Evolutionary conservation across 805 yeast species (phyloP), one percentile per base, ranked within the genome.

Genomic region (Saccharomyces mikatae): DNA sequence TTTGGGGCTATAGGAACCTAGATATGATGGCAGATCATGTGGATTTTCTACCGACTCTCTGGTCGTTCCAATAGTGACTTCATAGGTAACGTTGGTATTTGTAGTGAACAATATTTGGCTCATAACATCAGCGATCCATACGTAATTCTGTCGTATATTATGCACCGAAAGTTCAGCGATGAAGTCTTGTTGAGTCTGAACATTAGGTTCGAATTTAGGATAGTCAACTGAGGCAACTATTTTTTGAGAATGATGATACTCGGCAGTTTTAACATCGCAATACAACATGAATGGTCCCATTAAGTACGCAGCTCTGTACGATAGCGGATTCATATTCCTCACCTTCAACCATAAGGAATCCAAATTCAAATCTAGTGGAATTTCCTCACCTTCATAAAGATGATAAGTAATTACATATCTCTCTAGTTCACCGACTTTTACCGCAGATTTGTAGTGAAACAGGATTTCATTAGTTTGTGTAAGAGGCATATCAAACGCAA

Each of bases 251-350:
- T 78, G 82, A 49, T 79, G 75, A 61, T 78, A 87, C 6, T 80
- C 84, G 2, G 67, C 75, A 0, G 82, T 71, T 51, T 82, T 71
- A 32, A 88, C 80, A 68, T 87, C 95, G 44, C 81, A 86, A 63
- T 87, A 87, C 1, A 87, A 61, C n/a, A 82, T 76, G 60, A 79
- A 87, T 0, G 96, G 96, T 0, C 92, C 96, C 54, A 87, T 80
- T 17, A 87, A 66, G 60, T 80, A 84, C 0, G 89, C 91, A 0
- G 95, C 91, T 52, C 92, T 67, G 24, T 61, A 61, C 0, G 71
- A 60, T 17, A 63, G 27, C 6, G 59, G 80, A 60, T 86, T 89
- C 4, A 71, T 74, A 64, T 87, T 87, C 59, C 79, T 79, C 14
- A 87, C 73, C 56, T 78, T 80, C 24, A 86, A 69, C 77, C 80